These are phyloP conservation scores for Fusarium sp. DNA, from an alignment of 2,329 filamentous ascomycete species.

Conservation along the genomic window DNA sequence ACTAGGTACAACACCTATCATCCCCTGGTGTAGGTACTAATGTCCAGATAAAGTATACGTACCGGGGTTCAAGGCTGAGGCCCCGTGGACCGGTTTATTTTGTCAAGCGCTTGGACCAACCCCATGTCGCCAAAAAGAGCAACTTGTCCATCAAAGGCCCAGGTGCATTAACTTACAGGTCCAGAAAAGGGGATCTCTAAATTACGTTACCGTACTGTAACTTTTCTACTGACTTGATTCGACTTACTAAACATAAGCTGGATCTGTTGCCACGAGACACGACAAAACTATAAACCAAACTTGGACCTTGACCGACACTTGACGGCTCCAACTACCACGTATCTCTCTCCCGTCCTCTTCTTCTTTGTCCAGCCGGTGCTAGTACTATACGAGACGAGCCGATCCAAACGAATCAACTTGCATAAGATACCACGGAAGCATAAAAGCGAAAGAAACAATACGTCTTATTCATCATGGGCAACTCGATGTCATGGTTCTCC, in stretches of 20 bases:
- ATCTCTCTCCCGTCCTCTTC: not conserved
- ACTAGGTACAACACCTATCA: not conserved
- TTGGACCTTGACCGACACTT: conserved; percentile 1
- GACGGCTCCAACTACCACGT: conserved; percentile 3
- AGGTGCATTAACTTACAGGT: conserved; percentile 42
- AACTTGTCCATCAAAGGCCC: conserved; percentile 44
- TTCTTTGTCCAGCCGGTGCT: conserved; percentile 7
- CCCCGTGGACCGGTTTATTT: conserved; percentile 37
- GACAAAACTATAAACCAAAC: conserved; percentile 31
- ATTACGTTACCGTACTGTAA: conserved; percentile 17
- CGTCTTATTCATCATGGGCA: conserved; percentile 65
- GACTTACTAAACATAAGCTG: conserved; percentile 38
- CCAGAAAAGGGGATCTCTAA: conserved; percentile 49
- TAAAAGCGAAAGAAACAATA: conserved; percentile 18
- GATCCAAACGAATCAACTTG: conserved; percentile 1
- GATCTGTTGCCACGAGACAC: conserved; percentile 39
- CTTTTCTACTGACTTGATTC: conserved; percentile 6
- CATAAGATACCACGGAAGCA: conserved; percentile 20
- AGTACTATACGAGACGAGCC: conserved; percentile 21
- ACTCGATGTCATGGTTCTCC: conserved; percentile 76
- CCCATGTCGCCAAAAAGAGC: conserved; percentile 42
- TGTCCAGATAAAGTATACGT: not conserved
- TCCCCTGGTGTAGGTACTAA: not conserved
- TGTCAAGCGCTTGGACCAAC: conserved; percentile 48
- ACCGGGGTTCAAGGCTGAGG: conserved; percentile 4